Evolutionary conservation across 2,329 filamentous ascomycete genomes (phyloP).

Genomic region (Seiridium cupressi): DNA sequence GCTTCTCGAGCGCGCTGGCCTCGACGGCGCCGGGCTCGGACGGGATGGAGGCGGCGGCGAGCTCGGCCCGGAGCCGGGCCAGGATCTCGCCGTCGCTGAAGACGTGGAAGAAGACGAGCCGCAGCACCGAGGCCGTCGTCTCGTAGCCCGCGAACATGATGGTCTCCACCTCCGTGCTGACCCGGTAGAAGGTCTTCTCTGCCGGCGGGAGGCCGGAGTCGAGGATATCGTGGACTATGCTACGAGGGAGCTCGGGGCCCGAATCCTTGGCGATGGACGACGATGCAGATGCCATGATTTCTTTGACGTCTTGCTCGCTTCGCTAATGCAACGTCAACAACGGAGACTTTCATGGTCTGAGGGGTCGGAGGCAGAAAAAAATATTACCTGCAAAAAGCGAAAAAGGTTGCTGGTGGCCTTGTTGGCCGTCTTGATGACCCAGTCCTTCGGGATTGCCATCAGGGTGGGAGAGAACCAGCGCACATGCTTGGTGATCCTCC

Average conservation of each 20-base stretch:
- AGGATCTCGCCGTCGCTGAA: not conserved
- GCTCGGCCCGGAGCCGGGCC: not conserved
- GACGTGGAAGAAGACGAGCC: not conserved
- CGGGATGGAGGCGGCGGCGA: not conserved
- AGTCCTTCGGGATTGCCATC: constrained; percentile 9
- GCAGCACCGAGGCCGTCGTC: not conserved
- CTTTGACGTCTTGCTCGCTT: not conserved
- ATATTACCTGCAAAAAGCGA: constrained; percentile 7
- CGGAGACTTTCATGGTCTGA: not conserved
- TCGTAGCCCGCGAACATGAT: not conserved
- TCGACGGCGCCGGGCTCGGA: not conserved
- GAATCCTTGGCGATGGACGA: not conserved
- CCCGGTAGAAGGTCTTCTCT: not conserved
- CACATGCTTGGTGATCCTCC: constrained; percentile 14
- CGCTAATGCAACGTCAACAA: not conserved
- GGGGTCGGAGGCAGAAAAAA: too few species aligned
- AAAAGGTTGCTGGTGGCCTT: constrained; percentile 2
- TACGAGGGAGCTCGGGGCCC: not conserved
- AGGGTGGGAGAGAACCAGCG: constrained; percentile 15
- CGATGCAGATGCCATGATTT: not conserved
- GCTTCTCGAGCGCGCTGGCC: constrained; percentile 14
- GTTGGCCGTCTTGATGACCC: constrained; percentile 10
- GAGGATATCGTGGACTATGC: not conserved
- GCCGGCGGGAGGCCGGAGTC: not conserved
- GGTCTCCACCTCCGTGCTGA: not conserved